Evolutionary conservation across 2,329 filamentous ascomycete genomes (phyloP).

Genomic region (Microcyclosporella mali): DNA sequence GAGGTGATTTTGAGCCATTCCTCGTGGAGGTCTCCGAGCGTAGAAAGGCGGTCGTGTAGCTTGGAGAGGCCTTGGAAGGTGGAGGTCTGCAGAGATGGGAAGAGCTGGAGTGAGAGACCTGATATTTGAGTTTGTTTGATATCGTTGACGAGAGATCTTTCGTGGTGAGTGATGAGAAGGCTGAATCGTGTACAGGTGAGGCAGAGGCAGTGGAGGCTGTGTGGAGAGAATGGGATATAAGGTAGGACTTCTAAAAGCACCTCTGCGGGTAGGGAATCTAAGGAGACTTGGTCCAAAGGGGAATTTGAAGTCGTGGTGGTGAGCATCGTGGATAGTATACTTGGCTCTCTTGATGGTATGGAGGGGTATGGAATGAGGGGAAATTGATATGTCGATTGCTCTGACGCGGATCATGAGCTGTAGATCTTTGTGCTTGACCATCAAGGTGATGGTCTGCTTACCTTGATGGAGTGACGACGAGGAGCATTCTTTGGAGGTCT

Average conservation of each 20-base stretch:
- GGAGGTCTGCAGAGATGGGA: constrained; percentile 21
- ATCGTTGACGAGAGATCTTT: constrained; percentile 24
- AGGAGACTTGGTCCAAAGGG: not conserved
- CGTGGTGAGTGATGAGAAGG: constrained; percentile 23
- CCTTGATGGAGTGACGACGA: constrained; percentile 1
- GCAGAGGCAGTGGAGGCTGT: constrained; percentile 19
- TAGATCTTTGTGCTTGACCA: not conserved
- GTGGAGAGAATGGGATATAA: constrained; percentile 25
- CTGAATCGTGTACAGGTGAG: constrained; percentile 25
- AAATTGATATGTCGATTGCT: constrained; percentile 2
- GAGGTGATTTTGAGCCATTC: constrained; percentile 27
- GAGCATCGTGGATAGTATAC: not conserved
- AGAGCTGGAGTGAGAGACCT: constrained; percentile 14
- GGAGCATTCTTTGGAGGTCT: not conserved
- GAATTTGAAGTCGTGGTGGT: not conserved
- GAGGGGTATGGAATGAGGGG: constrained; percentile 1
- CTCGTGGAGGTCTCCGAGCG: constrained; percentile 21
- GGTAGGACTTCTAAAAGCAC: constrained; percentile 30
- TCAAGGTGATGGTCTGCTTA: not conserved
- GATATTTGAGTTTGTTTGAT: constrained; percentile 17
- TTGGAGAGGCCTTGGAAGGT: constrained; percentile 18
- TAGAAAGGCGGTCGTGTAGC: constrained; percentile 18
- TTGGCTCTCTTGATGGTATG: not conserved
- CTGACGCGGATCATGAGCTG: not conserved
- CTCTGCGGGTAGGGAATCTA: constrained; percentile 22